Evolutionary conservation across 148 eudicot genomes (phyloP).

Genomic region (Fagopyrum homotropicum): DNA sequence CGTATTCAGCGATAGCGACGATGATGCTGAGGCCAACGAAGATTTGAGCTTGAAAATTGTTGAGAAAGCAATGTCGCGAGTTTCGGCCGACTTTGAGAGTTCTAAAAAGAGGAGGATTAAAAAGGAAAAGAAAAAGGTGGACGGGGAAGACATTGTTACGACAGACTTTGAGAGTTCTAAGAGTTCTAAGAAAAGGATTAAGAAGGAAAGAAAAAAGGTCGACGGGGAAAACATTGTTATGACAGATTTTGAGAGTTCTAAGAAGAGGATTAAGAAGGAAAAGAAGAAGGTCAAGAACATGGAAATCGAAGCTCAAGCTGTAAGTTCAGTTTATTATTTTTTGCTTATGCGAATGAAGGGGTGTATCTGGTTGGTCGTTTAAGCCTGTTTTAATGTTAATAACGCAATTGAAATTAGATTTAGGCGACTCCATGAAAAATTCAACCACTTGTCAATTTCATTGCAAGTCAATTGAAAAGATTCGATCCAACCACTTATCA

Average conservation of each 20-base stretch:
- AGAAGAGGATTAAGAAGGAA: conserved; percentile 23
- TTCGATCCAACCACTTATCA: background rate
- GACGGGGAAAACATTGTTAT: conserved; percentile 19
- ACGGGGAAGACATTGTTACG: no score
- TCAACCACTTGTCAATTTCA: background rate
- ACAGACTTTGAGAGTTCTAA: no score
- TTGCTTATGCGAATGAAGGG: background rate
- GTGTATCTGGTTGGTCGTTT: background rate
- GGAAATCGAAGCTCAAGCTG: conserved; percentile 23
- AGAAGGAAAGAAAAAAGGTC: background rate
- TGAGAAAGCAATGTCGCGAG: conserved; percentile 52
- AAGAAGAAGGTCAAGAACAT: conserved; percentile 20
- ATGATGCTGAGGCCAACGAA: conserved; percentile 75
- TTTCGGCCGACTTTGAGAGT: conserved; percentile 10
- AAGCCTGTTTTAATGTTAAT: background rate
- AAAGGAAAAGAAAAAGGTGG: no score
- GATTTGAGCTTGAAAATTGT: conserved; percentile 84
- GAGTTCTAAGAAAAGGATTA: no score
- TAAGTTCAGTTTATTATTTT: conserved; percentile 14
- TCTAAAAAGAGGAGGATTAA: no score
- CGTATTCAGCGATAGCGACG: conserved; percentile 33
- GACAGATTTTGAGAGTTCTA: conserved; percentile 18
- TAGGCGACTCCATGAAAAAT: background rate
- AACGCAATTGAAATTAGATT: background rate
- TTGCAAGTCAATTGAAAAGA: background rate